phyloP scores from a whole-genome alignment of 1,284 basidiomycete species.

The Cryptococcus sp. region DNA sequence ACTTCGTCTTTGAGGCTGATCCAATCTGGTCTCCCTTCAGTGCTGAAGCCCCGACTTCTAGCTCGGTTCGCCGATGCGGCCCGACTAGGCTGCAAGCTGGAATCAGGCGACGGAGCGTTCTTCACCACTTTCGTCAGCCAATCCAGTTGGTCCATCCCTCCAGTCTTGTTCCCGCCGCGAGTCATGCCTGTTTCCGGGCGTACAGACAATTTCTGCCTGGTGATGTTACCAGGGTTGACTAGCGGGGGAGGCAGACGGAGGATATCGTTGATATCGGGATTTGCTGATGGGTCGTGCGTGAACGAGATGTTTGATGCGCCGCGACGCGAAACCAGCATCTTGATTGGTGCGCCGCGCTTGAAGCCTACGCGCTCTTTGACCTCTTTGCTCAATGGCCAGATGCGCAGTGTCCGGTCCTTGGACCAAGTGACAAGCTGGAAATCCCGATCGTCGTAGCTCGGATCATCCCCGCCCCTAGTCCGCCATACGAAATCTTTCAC shows the following conservation, averaged over 20 bases:
- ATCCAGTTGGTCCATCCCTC: slow-evolving; percentile 51
- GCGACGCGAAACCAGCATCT: slow-evolving; percentile 57
- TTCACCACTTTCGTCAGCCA: slow-evolving; percentile 52
- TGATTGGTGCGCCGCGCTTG: slow-evolving; percentile 57
- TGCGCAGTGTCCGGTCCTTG: slow-evolving; percentile 86
- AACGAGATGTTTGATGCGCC: slow-evolving; percentile 51
- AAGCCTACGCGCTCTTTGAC: slow-evolving; percentile 56
- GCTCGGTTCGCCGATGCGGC: slow-evolving; percentile 24
- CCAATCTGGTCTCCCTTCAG: slow-evolving; percentile 27
- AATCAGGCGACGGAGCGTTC: slow-evolving; percentile 33
- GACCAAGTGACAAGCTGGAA: slow-evolving; percentile 97
- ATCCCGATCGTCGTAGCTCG: slow-evolving; percentile 63
- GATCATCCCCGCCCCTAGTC: slow-evolving; percentile 59
- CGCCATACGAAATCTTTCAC: slow-evolving; percentile 99
- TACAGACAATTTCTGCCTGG: slow-evolving; percentile 33
- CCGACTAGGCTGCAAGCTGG: slow-evolving; percentile 24
- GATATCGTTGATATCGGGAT: slow-evolving; percentile 16
- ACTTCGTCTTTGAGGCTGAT: slow-evolving; percentile 82
- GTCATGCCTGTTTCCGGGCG: slow-evolving; percentile 51
- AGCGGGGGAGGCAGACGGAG: slow-evolving; percentile 27
- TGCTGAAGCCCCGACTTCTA: slow-evolving; percentile 18
- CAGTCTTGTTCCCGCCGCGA: slow-evolving; percentile 39
- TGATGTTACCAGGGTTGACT: slow-evolving; percentile 38
- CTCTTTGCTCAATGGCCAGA: slow-evolving; percentile 83
- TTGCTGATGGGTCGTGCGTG: slow-evolving; percentile 27